Percentiles rank a stretch among this genome's conserved stretches.
Evolutionary conservation across 2,329 filamentous ascomycete genomes (phyloP).

Genomic region (Orbilia brochopaga): DNA sequence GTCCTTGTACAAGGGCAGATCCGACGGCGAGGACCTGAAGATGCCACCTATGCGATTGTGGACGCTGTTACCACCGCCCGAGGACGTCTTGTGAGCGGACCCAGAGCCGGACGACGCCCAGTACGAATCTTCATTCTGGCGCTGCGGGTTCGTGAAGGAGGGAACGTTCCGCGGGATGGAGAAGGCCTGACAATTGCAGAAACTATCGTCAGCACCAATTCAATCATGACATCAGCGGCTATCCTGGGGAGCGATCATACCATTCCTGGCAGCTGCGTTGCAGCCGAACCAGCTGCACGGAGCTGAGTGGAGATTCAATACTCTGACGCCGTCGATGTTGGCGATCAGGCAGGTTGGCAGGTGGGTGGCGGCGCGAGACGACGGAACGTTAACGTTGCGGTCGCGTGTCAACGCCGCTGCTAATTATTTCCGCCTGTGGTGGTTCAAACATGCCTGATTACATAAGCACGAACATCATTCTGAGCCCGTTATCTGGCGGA

Average conservation of each 20-base stretch:
- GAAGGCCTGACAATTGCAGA: slow-evolving; percentile 66
- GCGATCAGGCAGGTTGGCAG: neutral
- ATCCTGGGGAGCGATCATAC: neutral
- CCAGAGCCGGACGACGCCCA: slow-evolving; percentile 65
- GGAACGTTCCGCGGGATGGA: slow-evolving; percentile 72
- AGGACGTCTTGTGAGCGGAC: slow-evolving; percentile 59
- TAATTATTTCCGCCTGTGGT: no score
- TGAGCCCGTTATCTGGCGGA: no score
- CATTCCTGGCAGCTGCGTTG: neutral
- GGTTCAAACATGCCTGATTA: no score
- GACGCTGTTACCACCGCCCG: slow-evolving; percentile 54
- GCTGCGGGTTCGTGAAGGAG: slow-evolving; percentile 70
- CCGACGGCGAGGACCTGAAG: slow-evolving; percentile 68
- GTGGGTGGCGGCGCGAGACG: neutral
- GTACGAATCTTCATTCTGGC: slow-evolving; percentile 69
- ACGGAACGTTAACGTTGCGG: no score
- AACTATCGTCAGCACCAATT: neutral
- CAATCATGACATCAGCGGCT: neutral
- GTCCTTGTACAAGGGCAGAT: slow-evolving; percentile 97
- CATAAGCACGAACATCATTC: no score
- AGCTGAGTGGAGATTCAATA: neutral
- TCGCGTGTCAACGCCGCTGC: no score
- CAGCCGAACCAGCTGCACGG: neutral
- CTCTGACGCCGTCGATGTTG: neutral
- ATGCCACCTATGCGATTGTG: slow-evolving; percentile 63